These are phyloP conservation scores for Backusella australiensis DNA, from an alignment of 192 early-diverging fungal species.

Conservation along the genomic window DNA sequence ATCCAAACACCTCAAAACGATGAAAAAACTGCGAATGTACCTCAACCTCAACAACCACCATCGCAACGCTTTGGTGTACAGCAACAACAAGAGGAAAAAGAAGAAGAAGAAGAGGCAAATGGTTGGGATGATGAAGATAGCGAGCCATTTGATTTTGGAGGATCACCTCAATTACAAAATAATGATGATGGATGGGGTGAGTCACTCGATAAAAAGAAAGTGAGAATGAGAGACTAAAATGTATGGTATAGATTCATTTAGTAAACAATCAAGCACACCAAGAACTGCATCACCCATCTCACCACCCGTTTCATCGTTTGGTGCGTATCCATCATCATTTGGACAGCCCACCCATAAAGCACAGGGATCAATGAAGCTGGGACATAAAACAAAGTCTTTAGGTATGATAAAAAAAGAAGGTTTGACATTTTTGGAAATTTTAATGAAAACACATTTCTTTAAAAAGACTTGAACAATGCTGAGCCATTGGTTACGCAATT, in stretches of 20 bases:
- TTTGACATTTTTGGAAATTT: neutral
- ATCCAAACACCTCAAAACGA: conserved; percentile 17
- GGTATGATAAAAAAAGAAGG: neutral
- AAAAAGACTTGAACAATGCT: neutral
- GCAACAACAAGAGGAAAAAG: neutral
- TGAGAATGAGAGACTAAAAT: neutral
- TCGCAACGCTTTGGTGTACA: neutral
- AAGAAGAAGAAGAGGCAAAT: conserved; percentile 15
- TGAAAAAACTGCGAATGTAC: neutral
- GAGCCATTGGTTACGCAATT: conserved; percentile 13
- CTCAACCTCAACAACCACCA: neutral
- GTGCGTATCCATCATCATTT: neutral
- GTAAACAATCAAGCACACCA: neutral
- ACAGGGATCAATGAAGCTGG: conserved; percentile 20
- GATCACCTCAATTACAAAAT: neutral
- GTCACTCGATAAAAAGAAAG: neutral
- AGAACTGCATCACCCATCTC: neutral
- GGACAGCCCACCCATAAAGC: neutral
- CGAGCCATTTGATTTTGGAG: conserved; percentile 28
- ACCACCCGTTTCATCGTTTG: conserved; percentile 20
- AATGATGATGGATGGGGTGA: conserved; percentile 43
- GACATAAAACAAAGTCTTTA: conserved; percentile 15
- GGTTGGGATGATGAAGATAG: conserved; percentile 23
- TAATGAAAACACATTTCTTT: neutral
- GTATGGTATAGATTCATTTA: neutral